Base-by-base conservation (phyloP, 78 protist species). In the Tieghemostelium lacteum region DNA sequence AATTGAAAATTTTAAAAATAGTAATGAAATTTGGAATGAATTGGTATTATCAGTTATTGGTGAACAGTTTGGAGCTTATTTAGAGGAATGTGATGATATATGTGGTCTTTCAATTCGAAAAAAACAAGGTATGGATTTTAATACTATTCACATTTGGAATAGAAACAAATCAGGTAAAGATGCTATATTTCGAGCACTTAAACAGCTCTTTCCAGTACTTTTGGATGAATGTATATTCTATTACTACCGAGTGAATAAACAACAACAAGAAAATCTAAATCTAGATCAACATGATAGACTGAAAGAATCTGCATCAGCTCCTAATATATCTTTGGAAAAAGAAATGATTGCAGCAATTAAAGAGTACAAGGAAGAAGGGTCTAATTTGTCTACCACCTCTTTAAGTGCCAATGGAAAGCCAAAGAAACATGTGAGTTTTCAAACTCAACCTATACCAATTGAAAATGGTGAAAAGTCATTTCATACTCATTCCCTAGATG, bases 21-120 rank as follows among this genome's bases (percentile, higher is more conserved):
- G 88, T 31, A 78, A 83, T 58, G 91, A 83, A 45, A 62, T 83
- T 42, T 83, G 91, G 91, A 83, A 83, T 83, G 91, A 83, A 69
- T 60, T 83, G n/a, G 76, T 83, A 26, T 42, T 83, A 45, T 69
- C 91, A 0, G 91, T 83, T 0, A 69, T 83, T 83, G 91, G 91
- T 20, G 91, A 83, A 42, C 91, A 83, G 31, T 83, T 83, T 60
- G 42, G 73, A 34, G 52, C 91, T 33, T 83, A 69, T 58, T 40
- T 83, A 22, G 40, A 57, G 26, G 65, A 58, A n/a, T 36, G 42
- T 60, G 91, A 83, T 70, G 91, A 83, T 83, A 83, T 83, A n/a
- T 83, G 91, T 83, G 91, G 91, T 33, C 60, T 83, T 60, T 83
- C 91, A 14, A 83, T 83, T 69, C 29, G 91, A 45, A 83, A 83